A percentile compares a stretch with the other conserved stretches of the same genome.
phyloP scores from a whole-genome alignment of 148 eudicot genomes.

The Tetragonia tetragonoides region DNA sequence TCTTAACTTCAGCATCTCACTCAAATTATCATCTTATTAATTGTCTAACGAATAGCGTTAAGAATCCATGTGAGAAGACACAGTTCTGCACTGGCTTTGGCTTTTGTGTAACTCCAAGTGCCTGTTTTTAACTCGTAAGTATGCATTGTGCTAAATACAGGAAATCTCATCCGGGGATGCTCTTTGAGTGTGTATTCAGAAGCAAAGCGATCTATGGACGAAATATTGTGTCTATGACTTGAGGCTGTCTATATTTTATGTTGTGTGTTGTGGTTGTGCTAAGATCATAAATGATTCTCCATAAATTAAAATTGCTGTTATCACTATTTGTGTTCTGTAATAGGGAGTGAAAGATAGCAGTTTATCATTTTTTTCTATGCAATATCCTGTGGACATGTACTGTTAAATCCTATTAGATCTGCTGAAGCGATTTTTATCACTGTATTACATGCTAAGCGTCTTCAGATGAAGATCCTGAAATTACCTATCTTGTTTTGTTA shows the following conservation, averaged over 20 bases:
- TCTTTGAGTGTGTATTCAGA: neutral
- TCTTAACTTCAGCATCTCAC: neutral
- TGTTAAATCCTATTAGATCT: neutral
- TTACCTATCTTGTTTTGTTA: too few species aligned
- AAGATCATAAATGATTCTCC: too few species aligned
- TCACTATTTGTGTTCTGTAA: neutral
- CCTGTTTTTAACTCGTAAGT: neutral
- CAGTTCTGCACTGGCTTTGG: neutral
- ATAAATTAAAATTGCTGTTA: neutral
- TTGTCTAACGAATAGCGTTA: neutral
- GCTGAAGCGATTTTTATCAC: neutral
- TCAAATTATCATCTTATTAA: neutral
- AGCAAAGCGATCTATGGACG: neutral
- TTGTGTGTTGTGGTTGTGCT: neutral
- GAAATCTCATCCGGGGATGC: neutral
- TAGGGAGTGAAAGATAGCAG: neutral
- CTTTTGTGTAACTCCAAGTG: neutral
- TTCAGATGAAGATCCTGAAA: too few species aligned
- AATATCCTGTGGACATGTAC: neutral
- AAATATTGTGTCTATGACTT: neutral
- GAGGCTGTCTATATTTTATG: neutral
- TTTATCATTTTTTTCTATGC: neutral
- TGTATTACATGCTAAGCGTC: too few species aligned
- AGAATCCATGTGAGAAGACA: neutral
- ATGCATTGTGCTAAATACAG: slow-evolving; percentile 5